Conservation (phyloP, 768 basidiomycete genomes). For the Porphyrellus cyaneotinctus region DNA sequence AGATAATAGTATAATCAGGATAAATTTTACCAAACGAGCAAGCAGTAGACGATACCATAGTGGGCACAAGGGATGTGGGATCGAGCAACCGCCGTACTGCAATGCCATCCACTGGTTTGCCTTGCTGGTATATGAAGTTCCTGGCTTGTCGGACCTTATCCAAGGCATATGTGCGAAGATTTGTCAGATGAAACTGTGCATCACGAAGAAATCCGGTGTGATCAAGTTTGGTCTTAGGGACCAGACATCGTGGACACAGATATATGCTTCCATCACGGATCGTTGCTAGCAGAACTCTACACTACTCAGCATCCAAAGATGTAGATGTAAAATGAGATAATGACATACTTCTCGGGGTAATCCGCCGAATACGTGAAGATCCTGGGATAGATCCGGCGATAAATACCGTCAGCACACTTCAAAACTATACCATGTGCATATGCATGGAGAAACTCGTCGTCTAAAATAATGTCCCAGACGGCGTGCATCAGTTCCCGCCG, state of each 20-base stretch:
- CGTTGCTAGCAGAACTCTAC: background rate
- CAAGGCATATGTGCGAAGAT: background rate
- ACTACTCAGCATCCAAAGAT: no score
- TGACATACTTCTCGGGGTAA: background rate
- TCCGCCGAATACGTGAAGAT: background rate
- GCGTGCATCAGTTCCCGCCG: background rate
- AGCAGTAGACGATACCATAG: background rate
- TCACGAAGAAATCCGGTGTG: slow-evolving; percentile 11
- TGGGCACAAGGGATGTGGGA: background rate
- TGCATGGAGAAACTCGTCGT: background rate
- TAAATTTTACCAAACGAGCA: no score
- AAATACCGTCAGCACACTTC: background rate
- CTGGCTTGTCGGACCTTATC: background rate
- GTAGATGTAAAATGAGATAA: no score
- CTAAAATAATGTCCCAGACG: background rate
- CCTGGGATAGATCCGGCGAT: background rate
- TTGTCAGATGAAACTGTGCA: background rate
- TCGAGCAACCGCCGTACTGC: background rate
- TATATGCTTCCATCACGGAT: background rate
- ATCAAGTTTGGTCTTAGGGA: background rate
- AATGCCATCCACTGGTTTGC: background rate
- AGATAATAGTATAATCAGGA: background rate
- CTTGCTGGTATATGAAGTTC: background rate
- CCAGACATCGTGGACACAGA: background rate
- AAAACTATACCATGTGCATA: background rate